Base-by-base conservation (phyloP, 2,329 filamentous ascomycete species). In the Didymella segeticola region DNA sequence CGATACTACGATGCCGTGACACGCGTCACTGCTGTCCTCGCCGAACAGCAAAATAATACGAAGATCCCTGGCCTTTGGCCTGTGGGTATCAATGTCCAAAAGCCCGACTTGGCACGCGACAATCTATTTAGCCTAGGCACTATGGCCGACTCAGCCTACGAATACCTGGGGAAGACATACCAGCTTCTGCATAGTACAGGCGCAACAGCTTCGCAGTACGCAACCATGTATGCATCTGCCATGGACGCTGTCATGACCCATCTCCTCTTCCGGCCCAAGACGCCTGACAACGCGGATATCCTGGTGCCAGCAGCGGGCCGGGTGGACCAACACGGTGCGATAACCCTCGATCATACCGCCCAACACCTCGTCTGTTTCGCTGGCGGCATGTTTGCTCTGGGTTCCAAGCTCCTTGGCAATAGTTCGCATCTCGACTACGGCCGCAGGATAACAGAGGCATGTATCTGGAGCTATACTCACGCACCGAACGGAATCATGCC, bases 381-480 rank as follows among this genome's bases (percentile, higher is more conserved):
- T 1, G 88, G 88, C 11, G 88, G 87, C 8, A 86, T 88, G 77
- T 84, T 89, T 27, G 86, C 80, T 0, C 79, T 91, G 2, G 86
- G 83, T 1, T 85, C 87, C 1, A 82, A 80, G 50, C 76, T 90
- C 14, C 82, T 89, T 50, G 62, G 75, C 27, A 78, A 75, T 2
- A 73, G 75, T 1, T 75, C 80, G 1, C 82, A 87, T 23, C 66
- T 88, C 19, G 72, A 78, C 1, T 74, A 81, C 17, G 86, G 83
- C 1, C 73, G 76, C 30, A 80, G 80, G 61, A 75, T 89, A 1
- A 82, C 84, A 1, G 78, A 85, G 38, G 86, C 83, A 4, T 88
- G 86, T 61, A 77, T 86, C 14, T 88, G 84, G 78, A 79, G 80
- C 0, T 88, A 88, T 69, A 72, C 79, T 17, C 71, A 76, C 1